phyloP scores from a whole-genome alignment of 2,329 filamentous ascomycete species.

The Thelonectria blattea region DNA sequence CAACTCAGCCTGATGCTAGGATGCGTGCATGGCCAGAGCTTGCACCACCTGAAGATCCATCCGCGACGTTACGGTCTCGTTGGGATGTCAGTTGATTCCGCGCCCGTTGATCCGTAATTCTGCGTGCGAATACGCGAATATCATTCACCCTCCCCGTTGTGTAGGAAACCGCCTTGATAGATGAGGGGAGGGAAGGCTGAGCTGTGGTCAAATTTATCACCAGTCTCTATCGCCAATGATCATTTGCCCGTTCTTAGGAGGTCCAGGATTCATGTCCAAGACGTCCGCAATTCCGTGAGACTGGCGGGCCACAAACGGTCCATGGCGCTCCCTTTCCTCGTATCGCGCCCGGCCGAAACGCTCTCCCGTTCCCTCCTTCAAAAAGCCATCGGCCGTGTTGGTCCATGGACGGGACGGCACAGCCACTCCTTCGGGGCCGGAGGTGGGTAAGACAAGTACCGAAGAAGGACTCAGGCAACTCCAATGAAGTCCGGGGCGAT shows the following conservation, averaged over 20 bases:
- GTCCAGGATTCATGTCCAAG: too few species aligned
- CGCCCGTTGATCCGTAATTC: not conserved
- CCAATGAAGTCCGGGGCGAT: not conserved
- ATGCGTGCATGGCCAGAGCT: not conserved
- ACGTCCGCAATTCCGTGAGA: too few species aligned
- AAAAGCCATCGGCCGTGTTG: constrained; percentile 1
- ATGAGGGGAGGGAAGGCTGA: too few species aligned
- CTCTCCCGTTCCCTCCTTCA: not conserved
- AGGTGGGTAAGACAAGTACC: not conserved
- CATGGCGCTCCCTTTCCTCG: not conserved
- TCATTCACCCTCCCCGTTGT: not conserved
- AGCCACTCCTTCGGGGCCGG: constrained; percentile 3
- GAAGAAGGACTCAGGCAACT: not conserved
- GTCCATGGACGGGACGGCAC: constrained; percentile 6
- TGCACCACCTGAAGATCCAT: not conserved
- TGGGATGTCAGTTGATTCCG: not conserved
- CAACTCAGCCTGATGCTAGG: not conserved
- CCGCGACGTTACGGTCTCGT: not conserved
- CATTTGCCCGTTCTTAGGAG: too few species aligned
- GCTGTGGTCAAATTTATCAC: too few species aligned
- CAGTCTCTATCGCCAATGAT: too few species aligned
- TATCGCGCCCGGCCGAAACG: not conserved
- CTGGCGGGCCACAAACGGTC: not conserved
- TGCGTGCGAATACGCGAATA: not conserved
- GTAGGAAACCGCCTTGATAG: too few species aligned